Evolutionary conservation across 1,284 basidiomycete species (phyloP).

Genomic region (Chalciporus sp.): DNA sequence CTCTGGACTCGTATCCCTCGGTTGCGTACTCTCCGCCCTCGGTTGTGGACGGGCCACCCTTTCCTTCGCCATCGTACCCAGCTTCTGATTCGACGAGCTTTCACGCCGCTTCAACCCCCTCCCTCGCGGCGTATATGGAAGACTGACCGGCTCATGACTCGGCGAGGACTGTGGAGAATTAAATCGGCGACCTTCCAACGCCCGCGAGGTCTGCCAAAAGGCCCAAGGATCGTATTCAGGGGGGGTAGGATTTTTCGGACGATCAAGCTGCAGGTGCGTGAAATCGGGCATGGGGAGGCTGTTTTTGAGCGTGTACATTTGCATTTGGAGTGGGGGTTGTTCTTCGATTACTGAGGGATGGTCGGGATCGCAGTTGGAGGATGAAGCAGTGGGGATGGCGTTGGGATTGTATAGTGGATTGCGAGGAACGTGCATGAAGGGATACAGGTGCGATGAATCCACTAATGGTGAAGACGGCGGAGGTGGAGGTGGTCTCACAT

Average conservation of each 20-base stretch:
- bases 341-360: constrained; percentile 58
- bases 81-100: constrained; percentile 38
- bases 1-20: constrained; percentile 76
- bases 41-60: constrained; percentile 58
- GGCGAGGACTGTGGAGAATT: constrained; percentile 65
- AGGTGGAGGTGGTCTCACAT: too few relatives aligned
- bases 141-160: constrained; percentile 66
- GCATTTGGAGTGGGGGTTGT: constrained; percentile 71
- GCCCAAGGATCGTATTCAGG: constrained; percentile 73
- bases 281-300: constrained; percentile 63
- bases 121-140: constrained; percentile 51
- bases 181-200: constrained; percentile 39
- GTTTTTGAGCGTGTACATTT: constrained; percentile 74
- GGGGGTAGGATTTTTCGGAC: constrained; percentile 68
- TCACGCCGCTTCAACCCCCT: constrained; percentile 41
- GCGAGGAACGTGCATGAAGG: constrained; percentile 70
- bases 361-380: constrained; percentile 51
- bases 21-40: constrained; percentile 78
- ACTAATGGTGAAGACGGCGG: constrained; percentile 51
- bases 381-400: constrained; percentile 43
- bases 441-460: constrained; percentile 76
- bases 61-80: constrained; percentile 29
- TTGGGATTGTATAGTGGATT: constrained; percentile 41
- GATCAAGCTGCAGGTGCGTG: constrained; percentile 75
- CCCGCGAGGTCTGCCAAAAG: constrained; percentile 55